Percentiles rank a stretch among this genome's conserved stretches.
phyloP scores from a whole-genome alignment of 805 yeast genomes.

The Saccharomycopsis fermentans region DNA sequence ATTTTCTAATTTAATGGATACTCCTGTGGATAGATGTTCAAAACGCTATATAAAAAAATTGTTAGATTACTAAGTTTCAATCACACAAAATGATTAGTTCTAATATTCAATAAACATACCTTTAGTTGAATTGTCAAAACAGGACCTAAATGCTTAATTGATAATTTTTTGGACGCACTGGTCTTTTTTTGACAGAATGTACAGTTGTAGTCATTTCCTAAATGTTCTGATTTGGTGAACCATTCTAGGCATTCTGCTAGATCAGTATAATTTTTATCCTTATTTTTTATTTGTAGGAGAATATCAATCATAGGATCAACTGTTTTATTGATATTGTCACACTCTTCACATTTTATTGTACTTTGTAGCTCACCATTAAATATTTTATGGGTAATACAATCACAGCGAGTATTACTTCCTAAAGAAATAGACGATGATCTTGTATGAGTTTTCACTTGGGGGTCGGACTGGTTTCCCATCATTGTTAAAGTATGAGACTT shows the following conservation, averaged over 20 bases:
- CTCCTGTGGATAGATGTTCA: constrained; percentile 31
- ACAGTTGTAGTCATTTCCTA: constrained; percentile 70
- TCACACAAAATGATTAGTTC: not conserved
- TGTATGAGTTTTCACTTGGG: constrained; percentile 16
- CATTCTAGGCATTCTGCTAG: constrained; percentile 60
- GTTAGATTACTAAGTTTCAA: not conserved
- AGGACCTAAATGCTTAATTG: constrained; percentile 60
- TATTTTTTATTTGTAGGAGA: constrained; percentile 59
- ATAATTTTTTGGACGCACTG: constrained; percentile 62
- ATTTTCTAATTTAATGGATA: constrained; percentile 62
- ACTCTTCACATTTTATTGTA: constrained; percentile 62
- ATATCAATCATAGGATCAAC: constrained; percentile 86
- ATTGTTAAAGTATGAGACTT: constrained; percentile 26
- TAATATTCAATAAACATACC: constrained; percentile 24
- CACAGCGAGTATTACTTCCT: constrained; percentile 32
- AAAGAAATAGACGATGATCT: constrained; percentile 12
- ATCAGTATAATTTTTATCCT: constrained; percentile 22
- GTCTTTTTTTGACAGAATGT: constrained; percentile 50
- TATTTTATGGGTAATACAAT: constrained; percentile 72
- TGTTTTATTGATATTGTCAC: constrained; percentile 47
- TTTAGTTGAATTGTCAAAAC: constrained; percentile 80
- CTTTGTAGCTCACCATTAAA: constrained; percentile 81
- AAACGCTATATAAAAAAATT: constrained; percentile 20
- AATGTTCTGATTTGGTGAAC: constrained; percentile 67
- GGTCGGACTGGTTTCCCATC: constrained; percentile 2